These are phyloP conservation scores for Globisporangium rhizosaccharum DNA, from an alignment of 352 stramenopile species.

Conservation along the genomic window DNA sequence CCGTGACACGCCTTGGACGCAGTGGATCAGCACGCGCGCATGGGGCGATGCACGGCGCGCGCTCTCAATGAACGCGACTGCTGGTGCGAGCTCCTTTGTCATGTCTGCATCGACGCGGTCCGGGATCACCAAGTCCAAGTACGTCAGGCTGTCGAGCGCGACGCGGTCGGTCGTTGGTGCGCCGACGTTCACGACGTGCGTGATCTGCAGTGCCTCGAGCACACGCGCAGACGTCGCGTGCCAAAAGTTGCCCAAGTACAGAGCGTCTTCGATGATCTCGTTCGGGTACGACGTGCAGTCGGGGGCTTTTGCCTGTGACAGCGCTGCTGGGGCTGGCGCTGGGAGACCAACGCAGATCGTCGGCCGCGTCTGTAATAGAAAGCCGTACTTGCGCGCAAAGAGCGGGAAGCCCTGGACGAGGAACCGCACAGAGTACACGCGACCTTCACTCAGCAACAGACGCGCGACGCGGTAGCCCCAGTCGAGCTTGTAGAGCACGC, in stretches of 20 bases:
- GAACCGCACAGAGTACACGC: constrained; percentile 71
- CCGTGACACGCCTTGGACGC: constrained; percentile 73
- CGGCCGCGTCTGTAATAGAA: constrained; percentile 34
- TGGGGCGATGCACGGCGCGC: constrained; percentile 14
- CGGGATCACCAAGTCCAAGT: constrained; percentile 58
- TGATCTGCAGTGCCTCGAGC: constrained; percentile 53
- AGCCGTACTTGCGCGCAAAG: constrained; percentile 69
- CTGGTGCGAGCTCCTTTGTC: constrained; percentile 37
- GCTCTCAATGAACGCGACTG: constrained; percentile 50
- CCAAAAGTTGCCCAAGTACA: constrained; percentile 79
- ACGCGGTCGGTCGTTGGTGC: constrained; percentile 54
- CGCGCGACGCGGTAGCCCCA: constrained; percentile 64
- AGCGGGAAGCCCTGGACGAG: constrained; percentile 53
- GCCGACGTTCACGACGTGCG: constrained; percentile 71
- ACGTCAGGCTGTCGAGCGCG: constrained; percentile 46
- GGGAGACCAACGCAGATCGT: constrained; percentile 12
- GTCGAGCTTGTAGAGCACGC: constrained; percentile 55
- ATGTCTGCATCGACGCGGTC: constrained; percentile 65
- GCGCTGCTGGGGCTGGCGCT: neutral
- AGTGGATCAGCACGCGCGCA: constrained; percentile 71
- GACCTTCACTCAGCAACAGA: constrained; percentile 54
- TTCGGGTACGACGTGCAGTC: constrained; percentile 51
- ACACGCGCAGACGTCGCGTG: constrained; percentile 61
- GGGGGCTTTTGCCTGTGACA: neutral
- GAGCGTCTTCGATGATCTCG: constrained; percentile 67